Percentiles rank a stretch among this genome's conserved stretches.
Conservation (phyloP, 139 green algal genomes). For the Volvox africanus region DNA sequence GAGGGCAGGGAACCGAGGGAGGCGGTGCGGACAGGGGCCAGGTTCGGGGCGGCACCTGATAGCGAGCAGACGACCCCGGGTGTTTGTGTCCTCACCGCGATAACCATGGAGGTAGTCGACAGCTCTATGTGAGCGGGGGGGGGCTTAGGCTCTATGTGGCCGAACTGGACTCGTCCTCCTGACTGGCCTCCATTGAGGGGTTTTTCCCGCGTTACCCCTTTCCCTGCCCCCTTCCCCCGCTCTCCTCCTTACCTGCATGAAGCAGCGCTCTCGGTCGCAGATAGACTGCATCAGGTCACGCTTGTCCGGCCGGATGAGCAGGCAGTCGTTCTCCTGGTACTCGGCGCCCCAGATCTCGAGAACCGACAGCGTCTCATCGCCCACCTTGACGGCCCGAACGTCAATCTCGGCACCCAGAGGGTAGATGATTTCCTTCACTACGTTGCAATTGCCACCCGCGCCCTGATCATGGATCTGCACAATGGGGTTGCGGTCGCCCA, state of each 20-base stretch:
- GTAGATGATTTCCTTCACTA: constrained; percentile 99
- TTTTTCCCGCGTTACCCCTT: neutral
- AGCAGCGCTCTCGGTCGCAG: constrained; percentile 91
- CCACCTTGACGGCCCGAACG: constrained; percentile 89
- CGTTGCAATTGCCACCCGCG: constrained; percentile 99
- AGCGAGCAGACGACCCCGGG: too few species aligned
- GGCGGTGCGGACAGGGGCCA: too few species aligned
- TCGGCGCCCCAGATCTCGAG: constrained; percentile 99
- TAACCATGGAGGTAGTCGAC: too few species aligned
- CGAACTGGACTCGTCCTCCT: too few species aligned
- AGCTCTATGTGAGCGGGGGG: too few species aligned
- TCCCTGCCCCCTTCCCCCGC: neutral
- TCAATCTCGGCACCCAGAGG: constrained; percentile 95
- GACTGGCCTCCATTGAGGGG: too few species aligned
- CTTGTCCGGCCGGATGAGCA: constrained; percentile 90
- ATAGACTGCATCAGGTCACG: constrained; percentile 85
- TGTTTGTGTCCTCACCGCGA: too few species aligned
- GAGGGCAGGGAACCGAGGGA: neutral
- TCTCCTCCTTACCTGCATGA: constrained; percentile 83
- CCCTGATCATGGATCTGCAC: constrained; percentile 93
- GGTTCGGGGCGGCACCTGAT: too few species aligned
- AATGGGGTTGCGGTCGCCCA: constrained; percentile 95
- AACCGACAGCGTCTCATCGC: constrained; percentile 97
- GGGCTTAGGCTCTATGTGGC: too few species aligned
- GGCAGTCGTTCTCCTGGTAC: constrained; percentile 99